phyloP scores from a whole-genome alignment of 2,329 filamentous ascomycete species.

The Ascochyta viciae-villosae region DNA sequence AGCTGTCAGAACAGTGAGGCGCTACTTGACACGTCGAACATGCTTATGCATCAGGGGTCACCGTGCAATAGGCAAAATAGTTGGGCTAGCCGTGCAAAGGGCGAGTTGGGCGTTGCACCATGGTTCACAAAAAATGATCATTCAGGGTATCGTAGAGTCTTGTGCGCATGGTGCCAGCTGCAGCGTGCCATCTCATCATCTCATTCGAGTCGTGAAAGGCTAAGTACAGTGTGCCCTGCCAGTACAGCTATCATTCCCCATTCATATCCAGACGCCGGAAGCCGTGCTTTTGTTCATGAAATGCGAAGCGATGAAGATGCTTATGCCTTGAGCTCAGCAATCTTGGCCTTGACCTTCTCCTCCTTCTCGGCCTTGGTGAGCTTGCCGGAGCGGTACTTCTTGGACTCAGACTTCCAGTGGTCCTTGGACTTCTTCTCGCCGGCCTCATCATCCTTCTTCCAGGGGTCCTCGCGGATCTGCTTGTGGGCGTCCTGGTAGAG shows the following conservation, averaged over 20 bases:
- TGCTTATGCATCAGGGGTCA: neutral
- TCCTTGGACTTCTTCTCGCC: constrained; percentile 95
- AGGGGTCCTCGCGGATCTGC: constrained; percentile 96
- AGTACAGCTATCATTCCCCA: constrained; percentile 38
- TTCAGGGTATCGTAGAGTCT: constrained; percentile 23
- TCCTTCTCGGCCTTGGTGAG: constrained; percentile 83
- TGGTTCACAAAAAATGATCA: constrained; percentile 17
- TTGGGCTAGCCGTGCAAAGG: neutral
- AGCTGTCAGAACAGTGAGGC: constrained; percentile 6
- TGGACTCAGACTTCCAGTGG: constrained; percentile 92
- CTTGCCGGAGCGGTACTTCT: constrained; percentile 84
- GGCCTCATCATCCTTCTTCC: constrained; percentile 83
- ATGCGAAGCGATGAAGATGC: constrained; percentile 29
- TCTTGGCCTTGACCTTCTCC: constrained; percentile 86
- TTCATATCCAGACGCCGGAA: constrained; percentile 46
- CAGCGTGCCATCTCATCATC: constrained; percentile 39
- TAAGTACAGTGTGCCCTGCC: constrained; percentile 41
- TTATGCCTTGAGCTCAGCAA: constrained; percentile 74
- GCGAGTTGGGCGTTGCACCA: neutral
- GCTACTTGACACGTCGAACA: neutral
- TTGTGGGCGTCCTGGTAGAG: constrained; percentile 94
- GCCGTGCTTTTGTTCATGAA: constrained; percentile 46
- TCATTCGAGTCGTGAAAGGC: constrained; percentile 40
- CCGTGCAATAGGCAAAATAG: neutral
- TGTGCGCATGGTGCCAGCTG: constrained; percentile 27